Base-by-base conservation (phyloP, 1,284 basidiomycete species). In the Cryptococcus maquisensis region DNA sequence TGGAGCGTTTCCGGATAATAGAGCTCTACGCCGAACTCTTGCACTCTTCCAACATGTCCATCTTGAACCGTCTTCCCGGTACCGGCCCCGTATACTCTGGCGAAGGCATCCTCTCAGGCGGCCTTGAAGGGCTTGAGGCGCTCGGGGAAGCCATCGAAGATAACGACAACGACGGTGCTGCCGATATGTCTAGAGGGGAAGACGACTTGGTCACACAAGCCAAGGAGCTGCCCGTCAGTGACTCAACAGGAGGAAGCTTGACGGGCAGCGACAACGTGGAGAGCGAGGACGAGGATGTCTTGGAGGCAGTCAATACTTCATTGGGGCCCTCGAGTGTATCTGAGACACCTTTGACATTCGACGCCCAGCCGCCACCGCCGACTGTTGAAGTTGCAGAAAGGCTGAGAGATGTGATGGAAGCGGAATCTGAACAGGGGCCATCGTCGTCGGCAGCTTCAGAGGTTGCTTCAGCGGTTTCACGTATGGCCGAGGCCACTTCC, bases 41-140 rank as follows among this genome's bases (percentile, higher is more conserved):
- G 15, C 96, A 99, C 71, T 96, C 92, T 73, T 98, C 95, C 15
- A 98, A 98, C 71, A 98, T 99, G 95, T 86, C 88, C 1, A 82
- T 98, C 15, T 80, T 98, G 37, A 98, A 98, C 70, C 88, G 96
- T 4, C 73, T 81, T 0, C 69, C 82, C 0, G 84, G 86, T 49
- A 84, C 81, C 56, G 82, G 85, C 41, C 81, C 84, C 28, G 78
- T 86, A n/a, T 95, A 95, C 69, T 86, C 90, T 63, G 75, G 79
- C 0, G 82, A 88, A 52, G 92, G 91, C 20, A 83, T 87, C 24
- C 73, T 96, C 38, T 84, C 86, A 63, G 90, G 90, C 32, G 91
- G 91, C 3, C 75, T 94, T 1, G 79, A 85, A 10, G 84, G 86
- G 15, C 78, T 95, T 51, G 90, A 93, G 71, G 85, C 87, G 51